Conservation (phyloP, 768 basidiomycete species). For the Trametes coccinea region DNA sequence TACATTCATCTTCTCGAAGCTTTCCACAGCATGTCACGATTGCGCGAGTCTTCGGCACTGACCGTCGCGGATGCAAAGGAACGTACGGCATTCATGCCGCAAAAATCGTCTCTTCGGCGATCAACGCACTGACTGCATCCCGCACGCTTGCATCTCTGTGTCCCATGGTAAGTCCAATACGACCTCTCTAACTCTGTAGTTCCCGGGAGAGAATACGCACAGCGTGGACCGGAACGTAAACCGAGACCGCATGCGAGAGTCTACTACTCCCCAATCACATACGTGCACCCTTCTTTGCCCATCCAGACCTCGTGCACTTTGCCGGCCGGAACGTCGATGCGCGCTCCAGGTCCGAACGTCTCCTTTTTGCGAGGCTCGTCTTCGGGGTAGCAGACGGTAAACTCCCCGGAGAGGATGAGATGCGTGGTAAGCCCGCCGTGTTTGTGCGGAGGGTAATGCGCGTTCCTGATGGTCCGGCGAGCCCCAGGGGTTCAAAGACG, state of each 20-base stretch:
- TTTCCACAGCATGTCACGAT: too few relatives aligned
- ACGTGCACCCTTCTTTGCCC: constrained; percentile 32
- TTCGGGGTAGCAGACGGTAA: constrained; percentile 30
- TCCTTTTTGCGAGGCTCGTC: constrained; percentile 27
- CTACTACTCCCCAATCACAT: constrained; percentile 32
- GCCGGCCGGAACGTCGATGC: constrained; percentile 31
- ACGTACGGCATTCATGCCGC: neutral
- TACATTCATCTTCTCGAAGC: neutral
- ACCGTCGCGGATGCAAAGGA: neutral
- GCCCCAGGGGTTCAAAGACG: neutral
- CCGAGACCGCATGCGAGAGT: neutral
- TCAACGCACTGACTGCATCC: neutral
- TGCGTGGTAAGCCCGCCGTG: constrained; percentile 32
- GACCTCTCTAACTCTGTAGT: neutral
- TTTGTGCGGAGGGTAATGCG: constrained; percentile 30
- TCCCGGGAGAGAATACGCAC: neutral
- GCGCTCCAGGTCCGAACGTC: constrained; percentile 29
- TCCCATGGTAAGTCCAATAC: too few relatives aligned
- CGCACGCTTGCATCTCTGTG: too few relatives aligned
- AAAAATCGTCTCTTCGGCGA: neutral
- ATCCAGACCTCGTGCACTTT: constrained; percentile 35
- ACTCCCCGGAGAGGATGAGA: constrained; percentile 30
- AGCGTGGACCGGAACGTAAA: too few relatives aligned
- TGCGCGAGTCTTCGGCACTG: neutral
- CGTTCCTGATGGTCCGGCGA: constrained; percentile 16